Percentiles rank a stretch among this genome's conserved stretches.
Evolutionary conservation across 306 rosid species (phyloP).

Genomic region (Gastrolobium villosum): DNA sequence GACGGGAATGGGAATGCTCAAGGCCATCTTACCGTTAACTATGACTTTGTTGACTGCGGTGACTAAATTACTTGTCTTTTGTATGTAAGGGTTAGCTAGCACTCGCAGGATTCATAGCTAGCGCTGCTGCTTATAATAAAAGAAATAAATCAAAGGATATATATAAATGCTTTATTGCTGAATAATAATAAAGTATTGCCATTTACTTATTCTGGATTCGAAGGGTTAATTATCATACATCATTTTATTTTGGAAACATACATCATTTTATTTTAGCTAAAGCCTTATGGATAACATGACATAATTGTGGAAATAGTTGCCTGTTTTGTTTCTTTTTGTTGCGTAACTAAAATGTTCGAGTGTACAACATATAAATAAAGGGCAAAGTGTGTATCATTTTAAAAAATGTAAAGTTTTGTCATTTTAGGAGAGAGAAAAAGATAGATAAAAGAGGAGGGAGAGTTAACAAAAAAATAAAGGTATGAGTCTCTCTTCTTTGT

Average conservation of each 20-base stretch:
- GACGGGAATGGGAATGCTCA: slow-evolving; percentile 51
- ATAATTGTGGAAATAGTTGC: no score
- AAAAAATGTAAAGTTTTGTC: no score
- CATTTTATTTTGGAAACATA: no score
- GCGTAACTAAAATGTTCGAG: background rate
- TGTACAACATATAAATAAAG: no score
- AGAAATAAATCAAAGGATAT: background rate
- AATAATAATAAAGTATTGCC: background rate
- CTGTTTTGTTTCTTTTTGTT: background rate
- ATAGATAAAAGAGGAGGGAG: no score
- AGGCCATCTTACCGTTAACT: slow-evolving; percentile 62
- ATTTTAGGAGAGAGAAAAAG: no score
- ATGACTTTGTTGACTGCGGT: slow-evolving; percentile 59
- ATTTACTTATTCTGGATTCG: background rate
- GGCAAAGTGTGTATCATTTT: no score
- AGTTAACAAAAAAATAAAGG: no score
- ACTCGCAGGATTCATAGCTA: background rate
- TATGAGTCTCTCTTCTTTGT: no score
- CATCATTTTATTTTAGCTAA: background rate
- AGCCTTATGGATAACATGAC: no score
- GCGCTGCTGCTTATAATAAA: background rate
- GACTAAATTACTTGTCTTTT: slow-evolving; percentile 29
- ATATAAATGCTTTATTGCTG: background rate
- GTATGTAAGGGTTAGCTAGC: background rate
- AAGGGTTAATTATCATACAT: background rate